Percentiles rank a stretch among this genome's conserved stretches.
Conservation (phyloP, 768 basidiomycete genomes). For the Cubamyces sp. region DNA sequence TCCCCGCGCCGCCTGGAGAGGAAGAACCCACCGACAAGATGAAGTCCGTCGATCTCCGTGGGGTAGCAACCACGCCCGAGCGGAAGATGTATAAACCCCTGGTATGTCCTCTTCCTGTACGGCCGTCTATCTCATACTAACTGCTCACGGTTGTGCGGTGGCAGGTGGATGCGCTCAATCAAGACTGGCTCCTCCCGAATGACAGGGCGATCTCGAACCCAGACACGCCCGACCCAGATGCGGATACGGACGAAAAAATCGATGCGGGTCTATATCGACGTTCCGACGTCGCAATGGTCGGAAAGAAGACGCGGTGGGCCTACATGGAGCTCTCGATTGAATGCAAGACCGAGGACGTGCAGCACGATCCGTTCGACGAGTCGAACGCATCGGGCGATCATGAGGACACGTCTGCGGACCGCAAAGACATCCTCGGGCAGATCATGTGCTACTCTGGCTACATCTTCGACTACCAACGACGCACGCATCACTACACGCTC, state of each 20-base stretch:
- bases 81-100: background rate
- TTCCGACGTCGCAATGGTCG: background rate
- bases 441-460: background rate
- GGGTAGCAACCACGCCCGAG: background rate
- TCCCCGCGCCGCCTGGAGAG: background rate
- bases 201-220: background rate
- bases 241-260: background rate
- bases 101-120: background rate
- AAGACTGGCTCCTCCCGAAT: background rate
- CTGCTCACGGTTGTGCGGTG: background rate
- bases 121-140: no score
- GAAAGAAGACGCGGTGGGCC: background rate
- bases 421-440: background rate
- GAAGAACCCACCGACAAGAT: background rate
- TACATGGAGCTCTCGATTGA: conserved; percentile 6
- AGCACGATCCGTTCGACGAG: conserved; percentile 7
- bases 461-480: conserved; percentile 10
- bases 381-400: background rate
- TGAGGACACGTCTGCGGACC: background rate
- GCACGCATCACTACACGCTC: conserved; percentile 11
- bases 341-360: background rate
- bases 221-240: background rate
- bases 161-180: background rate
- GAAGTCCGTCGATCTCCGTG: background rate
- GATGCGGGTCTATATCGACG: background rate